phyloP scores from a whole-genome alignment of 2,329 filamentous ascomycete species.

The Coniochaeta prunicola region DNA sequence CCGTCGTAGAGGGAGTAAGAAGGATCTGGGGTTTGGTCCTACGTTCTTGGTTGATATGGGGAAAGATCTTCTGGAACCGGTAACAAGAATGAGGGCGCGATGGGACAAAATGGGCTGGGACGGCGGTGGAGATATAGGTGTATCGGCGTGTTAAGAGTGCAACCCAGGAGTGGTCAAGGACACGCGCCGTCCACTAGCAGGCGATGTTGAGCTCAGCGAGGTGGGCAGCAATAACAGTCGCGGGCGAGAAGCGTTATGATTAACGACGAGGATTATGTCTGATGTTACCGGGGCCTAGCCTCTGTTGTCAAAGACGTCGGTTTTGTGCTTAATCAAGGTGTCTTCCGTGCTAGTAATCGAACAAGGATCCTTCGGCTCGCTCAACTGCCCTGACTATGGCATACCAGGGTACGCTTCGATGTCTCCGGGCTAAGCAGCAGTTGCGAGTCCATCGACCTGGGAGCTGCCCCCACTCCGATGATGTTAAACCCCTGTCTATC shows the following conservation, averaged over 20 bases:
- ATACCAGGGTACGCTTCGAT: background rate
- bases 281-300: constrained; percentile 9
- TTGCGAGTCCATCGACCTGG: background rate
- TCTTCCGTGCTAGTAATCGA: background rate
- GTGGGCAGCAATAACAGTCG: constrained; percentile 10
- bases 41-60: constrained; percentile 8
- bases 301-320: constrained; percentile 2
- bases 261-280: constrained; percentile 14
- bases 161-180: constrained; percentile 6
- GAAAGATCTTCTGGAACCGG: constrained; percentile 15
- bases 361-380: background rate
- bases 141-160: constrained; percentile 12
- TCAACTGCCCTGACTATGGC: background rate
- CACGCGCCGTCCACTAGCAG: constrained; percentile 5
- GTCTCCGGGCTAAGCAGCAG: background rate
- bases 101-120: constrained; percentile 11
- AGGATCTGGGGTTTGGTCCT: background rate
- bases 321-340: constrained; percentile 1
- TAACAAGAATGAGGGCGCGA: constrained; percentile 12
- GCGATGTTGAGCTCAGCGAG: constrained; percentile 1
- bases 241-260: constrained; percentile 11
- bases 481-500: background rate
- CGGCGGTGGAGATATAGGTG: constrained; percentile 14
- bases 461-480: background rate
- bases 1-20: constrained; percentile 3